Conservation (phyloP, 2,329 filamentous ascomycete species). For the Pseudogymnoascus sp. region DNA sequence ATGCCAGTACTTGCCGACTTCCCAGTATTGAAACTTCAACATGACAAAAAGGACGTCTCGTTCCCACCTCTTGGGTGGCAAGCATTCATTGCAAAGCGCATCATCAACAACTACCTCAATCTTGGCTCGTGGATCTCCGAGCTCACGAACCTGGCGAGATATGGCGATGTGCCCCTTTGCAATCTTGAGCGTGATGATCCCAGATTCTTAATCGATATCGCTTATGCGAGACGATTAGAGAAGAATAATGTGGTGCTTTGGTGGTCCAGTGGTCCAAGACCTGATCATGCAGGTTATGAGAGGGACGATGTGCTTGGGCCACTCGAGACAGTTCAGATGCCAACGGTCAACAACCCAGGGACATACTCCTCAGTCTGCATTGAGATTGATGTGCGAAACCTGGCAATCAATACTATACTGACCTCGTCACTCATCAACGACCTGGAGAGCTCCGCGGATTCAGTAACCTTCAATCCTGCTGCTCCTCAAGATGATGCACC, state of each 20-base stretch:
- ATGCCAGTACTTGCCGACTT: conserved; percentile 78
- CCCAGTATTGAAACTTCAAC: conserved; percentile 71
- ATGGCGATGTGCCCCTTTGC: conserved; percentile 89
- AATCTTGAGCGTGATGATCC: conserved; percentile 94
- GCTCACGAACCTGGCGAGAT: conserved; percentile 76
- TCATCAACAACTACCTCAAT: conserved; percentile 84
- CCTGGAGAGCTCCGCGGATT: conserved; percentile 65
- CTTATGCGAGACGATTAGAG: conserved; percentile 83
- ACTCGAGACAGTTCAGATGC: conserved; percentile 84
- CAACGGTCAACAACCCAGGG: conserved; percentile 83
- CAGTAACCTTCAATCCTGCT: conserved; percentile 75
- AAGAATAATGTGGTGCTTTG: conserved; percentile 90
- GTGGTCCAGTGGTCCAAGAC: conserved; percentile 84
- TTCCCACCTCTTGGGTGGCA: conserved; percentile 94
- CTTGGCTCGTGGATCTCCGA: conserved; percentile 90
- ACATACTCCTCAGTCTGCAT: conserved; percentile 96
- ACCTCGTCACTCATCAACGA: conserved; percentile 96
- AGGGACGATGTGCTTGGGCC: conserved; percentile 79
- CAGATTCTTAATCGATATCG: conserved; percentile 88
- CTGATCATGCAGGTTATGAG: conserved; percentile 94
- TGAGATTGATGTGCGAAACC: conserved; percentile 85
- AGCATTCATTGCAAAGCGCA: conserved; percentile 71
- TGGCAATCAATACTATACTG: conserved; percentile 95
- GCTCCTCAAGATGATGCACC: conserved; percentile 51
- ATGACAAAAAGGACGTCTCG: conserved; percentile 76